Evolutionary conservation across 106 monocot species (phyloP).

Genomic region (Ottelia alismoides): DNA sequence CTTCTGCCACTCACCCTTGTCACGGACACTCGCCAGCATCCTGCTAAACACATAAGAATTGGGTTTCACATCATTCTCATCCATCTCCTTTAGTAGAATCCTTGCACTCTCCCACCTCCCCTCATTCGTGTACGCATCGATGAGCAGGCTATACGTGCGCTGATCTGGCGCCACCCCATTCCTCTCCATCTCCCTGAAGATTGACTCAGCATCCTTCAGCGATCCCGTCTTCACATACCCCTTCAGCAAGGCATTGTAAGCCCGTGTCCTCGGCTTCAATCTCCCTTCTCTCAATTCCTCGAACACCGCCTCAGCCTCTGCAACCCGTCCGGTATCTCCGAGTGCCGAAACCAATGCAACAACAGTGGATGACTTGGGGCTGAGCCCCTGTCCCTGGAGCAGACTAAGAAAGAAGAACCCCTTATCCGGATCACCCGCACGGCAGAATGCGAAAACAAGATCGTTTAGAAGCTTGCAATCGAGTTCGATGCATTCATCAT

Average conservation of each 20-base stretch:
- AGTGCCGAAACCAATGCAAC: slow-evolving; percentile 42
- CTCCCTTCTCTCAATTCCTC: slow-evolving; percentile 55
- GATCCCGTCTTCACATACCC: slow-evolving; percentile 55
- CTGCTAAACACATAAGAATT: slow-evolving; percentile 68
- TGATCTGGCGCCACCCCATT: slow-evolving; percentile 63
- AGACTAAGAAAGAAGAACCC: slow-evolving; percentile 37
- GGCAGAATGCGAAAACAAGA: slow-evolving; percentile 45
- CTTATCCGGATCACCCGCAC: slow-evolving; percentile 36
- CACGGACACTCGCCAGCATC: no score
- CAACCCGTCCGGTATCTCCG: slow-evolving; percentile 25
- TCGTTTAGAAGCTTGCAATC: slow-evolving; percentile 34
- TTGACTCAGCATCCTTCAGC: slow-evolving; percentile 58
- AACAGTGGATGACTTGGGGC: slow-evolving; percentile 19
- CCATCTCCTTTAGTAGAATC: slow-evolving; percentile 80
- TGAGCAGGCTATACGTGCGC: slow-evolving; percentile 46
- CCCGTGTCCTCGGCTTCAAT: slow-evolving; percentile 61
- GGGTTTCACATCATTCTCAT: slow-evolving; percentile 35
- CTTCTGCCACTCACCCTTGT: no score
- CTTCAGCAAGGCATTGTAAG: slow-evolving; percentile 58
- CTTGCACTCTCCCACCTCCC: slow-evolving; percentile 71
- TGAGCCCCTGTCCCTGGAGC: slow-evolving; percentile 62
- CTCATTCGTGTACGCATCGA: slow-evolving; percentile 62
- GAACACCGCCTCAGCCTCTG: slow-evolving; percentile 67
- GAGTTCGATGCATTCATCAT: slow-evolving; percentile 16
- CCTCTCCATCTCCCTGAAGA: slow-evolving; percentile 52